Evolutionary conservation across 2,329 filamentous ascomycete genomes (phyloP).

Genomic region (Penicillium sp.): DNA sequence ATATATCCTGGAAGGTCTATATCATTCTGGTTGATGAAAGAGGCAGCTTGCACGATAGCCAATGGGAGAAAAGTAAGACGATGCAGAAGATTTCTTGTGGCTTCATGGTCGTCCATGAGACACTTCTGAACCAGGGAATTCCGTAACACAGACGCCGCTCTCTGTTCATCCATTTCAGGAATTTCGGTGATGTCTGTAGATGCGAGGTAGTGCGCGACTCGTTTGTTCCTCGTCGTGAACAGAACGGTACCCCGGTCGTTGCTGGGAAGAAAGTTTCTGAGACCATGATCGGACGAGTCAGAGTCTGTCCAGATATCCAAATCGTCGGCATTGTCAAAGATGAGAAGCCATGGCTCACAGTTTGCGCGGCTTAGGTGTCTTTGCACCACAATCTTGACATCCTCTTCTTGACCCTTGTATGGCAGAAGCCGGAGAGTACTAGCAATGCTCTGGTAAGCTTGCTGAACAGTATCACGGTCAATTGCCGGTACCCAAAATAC

Average conservation of each 20-base stretch:
- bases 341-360: constrained; percentile 24
- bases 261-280: too few species aligned
- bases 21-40: constrained; percentile 27
- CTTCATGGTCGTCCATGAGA: constrained; percentile 12
- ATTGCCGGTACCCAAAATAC: constrained; percentile 30
- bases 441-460: constrained; percentile 22
- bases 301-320: constrained; percentile 22
- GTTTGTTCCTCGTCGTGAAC: constrained; percentile 28
- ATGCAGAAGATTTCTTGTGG: constrained; percentile 12
- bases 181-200: constrained; percentile 16
- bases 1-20: constrained; percentile 11
- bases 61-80: constrained; percentile 27
- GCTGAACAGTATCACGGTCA: constrained; percentile 17
- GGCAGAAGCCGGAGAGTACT: constrained; percentile 4
- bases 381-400: constrained; percentile 12
- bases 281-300: too few species aligned
- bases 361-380: constrained; percentile 10
- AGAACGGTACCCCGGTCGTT: constrained; percentile 23
- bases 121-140: constrained; percentile 13
- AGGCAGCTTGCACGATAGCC: constrained; percentile 28
- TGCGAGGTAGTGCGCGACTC: constrained; percentile 18
- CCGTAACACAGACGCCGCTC: constrained; percentile 11
- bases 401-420: not conserved
- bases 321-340: constrained; percentile 31
- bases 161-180: constrained; percentile 11